A percentile compares a stretch with the other conserved stretches of the same genome.
These are phyloP conservation scores for Solanum peruvianum DNA, from an alignment of 257 asterid genomes.

Conservation along the genomic window DNA sequence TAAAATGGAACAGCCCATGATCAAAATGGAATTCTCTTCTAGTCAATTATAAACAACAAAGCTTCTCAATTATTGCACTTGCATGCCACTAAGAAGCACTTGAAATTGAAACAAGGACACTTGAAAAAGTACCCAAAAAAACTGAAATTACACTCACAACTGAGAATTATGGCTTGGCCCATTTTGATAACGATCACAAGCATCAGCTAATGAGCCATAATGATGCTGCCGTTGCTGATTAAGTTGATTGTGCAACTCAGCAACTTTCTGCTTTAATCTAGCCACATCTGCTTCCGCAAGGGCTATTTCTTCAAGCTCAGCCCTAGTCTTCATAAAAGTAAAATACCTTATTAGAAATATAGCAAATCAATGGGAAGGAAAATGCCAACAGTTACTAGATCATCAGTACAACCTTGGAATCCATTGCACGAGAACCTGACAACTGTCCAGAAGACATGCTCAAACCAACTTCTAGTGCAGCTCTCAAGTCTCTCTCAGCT, in stretches of 20 bases:
- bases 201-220: slow-evolving; percentile 62
- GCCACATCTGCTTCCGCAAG: slow-evolving; percentile 99
- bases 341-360: background rate
- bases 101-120: background rate
- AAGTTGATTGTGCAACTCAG: slow-evolving; percentile 90
- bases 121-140: background rate
- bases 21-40: background rate
- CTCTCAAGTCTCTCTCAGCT: slow-evolving; percentile 93
- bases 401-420: slow-evolving; percentile 57
- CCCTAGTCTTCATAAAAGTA: slow-evolving; percentile 57
- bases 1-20: background rate
- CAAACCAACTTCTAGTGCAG: slow-evolving; percentile 89
- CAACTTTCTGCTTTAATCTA: slow-evolving; percentile 91
- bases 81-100: background rate
- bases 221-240: slow-evolving; percentile 95
- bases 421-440: slow-evolving; percentile 77
- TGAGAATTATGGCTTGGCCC: slow-evolving; percentile 41
- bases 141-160: slow-evolving; percentile 30
- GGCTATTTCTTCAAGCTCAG: slow-evolving; percentile 98
- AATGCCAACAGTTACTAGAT: background rate
- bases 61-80: background rate
- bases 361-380: background rate
- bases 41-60: background rate
- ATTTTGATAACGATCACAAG: slow-evolving; percentile 48
- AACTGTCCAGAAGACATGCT: slow-evolving; percentile 91